A percentile compares a stretch with the other conserved stretches of the same genome.
Conservation (phyloP, 2,329 filamentous ascomycete species). For the Trichoderma harzianum region DNA sequence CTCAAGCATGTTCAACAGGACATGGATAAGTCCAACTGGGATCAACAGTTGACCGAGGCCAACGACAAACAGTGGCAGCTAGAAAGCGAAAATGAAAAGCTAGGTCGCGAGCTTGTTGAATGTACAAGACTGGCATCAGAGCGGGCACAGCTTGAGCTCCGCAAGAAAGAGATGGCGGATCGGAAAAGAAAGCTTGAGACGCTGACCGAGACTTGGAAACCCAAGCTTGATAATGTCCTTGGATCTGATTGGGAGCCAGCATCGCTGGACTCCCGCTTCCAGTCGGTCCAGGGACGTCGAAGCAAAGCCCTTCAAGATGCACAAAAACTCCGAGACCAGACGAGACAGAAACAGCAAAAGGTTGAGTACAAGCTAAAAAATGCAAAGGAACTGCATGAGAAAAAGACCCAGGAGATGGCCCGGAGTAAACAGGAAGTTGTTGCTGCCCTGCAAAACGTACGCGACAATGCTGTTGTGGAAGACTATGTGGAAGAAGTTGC, state of each 20-base stretch:
- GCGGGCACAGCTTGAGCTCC: slow-evolving; percentile 76
- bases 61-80: slow-evolving; percentile 64
- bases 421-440: slow-evolving; percentile 57
- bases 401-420: slow-evolving; percentile 60
- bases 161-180: slow-evolving; percentile 75
- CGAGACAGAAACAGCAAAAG: slow-evolving; percentile 70
- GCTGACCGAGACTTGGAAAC: slow-evolving; percentile 69
- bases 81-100: slow-evolving; percentile 67
- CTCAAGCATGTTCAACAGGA: slow-evolving; percentile 62
- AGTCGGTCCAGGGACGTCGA: slow-evolving; percentile 58
- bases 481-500: slow-evolving; percentile 52
- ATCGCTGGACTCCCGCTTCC: slow-evolving; percentile 68
- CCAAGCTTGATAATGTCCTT: slow-evolving; percentile 64
- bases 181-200: slow-evolving; percentile 73
- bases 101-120: slow-evolving; percentile 79
- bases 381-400: slow-evolving; percentile 59
- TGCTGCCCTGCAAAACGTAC: slow-evolving; percentile 44
- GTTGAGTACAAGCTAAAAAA: slow-evolving; percentile 69
- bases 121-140: slow-evolving; percentile 78
- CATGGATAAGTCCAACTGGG: slow-evolving; percentile 63
- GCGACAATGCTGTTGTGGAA: slow-evolving; percentile 47
- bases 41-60: slow-evolving; percentile 64
- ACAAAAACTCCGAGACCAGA: slow-evolving; percentile 66
- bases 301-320: slow-evolving; percentile 58
- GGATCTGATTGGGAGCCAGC: slow-evolving; percentile 64